Conservation (phyloP, 495 filamentous ascomycete species). For the Podospora bellae-mahoneyi region DNA sequence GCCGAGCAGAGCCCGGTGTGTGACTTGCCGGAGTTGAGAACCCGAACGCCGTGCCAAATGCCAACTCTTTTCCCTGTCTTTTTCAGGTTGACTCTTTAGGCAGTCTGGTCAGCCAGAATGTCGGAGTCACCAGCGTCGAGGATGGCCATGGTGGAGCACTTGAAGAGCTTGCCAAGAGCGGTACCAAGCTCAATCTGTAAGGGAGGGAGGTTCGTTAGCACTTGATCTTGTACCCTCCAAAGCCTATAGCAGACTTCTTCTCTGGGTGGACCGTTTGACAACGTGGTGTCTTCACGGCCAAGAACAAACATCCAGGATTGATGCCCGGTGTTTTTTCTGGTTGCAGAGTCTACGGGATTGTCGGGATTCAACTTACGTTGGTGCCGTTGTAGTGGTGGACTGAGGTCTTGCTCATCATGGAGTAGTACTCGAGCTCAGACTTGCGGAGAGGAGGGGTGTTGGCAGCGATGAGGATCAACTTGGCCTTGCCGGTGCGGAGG, state of each 20-base stretch:
- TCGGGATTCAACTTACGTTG: conserved; percentile 72
- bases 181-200: conserved; percentile 92
- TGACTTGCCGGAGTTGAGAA: conserved; percentile 20
- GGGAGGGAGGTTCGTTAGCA: conserved; percentile 41
- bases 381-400: conserved; percentile 96
- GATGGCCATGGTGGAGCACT: conserved; percentile 91
- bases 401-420: conserved; percentile 87
- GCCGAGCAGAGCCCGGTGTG: conserved; percentile 28
- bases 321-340: conserved; percentile 39
- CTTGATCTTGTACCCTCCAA: conserved; percentile 73
- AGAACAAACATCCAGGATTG: conserved; percentile 15
- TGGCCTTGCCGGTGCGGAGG: conserved; percentile 80
- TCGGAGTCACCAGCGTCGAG: conserved; percentile 97
- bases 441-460: conserved; percentile 96
- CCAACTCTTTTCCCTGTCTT: conserved; percentile 15
- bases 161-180: conserved; percentile 54
- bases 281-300: conserved; percentile 16
- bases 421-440: conserved; percentile 88
- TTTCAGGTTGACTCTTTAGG: conserved; percentile 41
- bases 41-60: conserved; percentile 43
- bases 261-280: conserved; percentile 56
- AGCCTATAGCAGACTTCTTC: conserved; percentile 72
- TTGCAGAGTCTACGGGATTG: conserved; percentile 19
- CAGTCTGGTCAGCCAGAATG: conserved; percentile 71
- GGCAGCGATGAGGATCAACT: conserved; percentile 64